Base-by-base conservation (phyloP, 2,329 filamentous ascomycete species). In the Hyphodiscus sp. region DNA sequence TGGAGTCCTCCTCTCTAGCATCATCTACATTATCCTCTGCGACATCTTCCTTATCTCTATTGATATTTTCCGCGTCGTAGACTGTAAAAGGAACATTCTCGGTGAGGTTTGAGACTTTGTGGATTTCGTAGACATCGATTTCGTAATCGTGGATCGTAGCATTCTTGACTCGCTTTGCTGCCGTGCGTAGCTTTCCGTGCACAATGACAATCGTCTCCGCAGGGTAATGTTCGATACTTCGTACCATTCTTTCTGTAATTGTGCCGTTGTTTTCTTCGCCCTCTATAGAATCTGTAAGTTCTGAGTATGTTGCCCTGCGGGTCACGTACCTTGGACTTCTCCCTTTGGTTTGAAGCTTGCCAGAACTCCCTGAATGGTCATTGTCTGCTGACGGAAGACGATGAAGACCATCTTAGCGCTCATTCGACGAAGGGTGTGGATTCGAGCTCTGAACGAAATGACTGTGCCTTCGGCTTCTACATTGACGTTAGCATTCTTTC, bases 391-490 rank as follows among this genome's bases (percentile, higher is more conserved):
- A 52, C 91, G 85, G 66, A 96, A 86, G 54, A 95, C 80, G 44
- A 96, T 74, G 70, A 96, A 96, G 63, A 90, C 88, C 33, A 96
- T 76, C 61, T 87, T 86, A 62, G 88, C 80, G 67, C 89, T 92
- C 73, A 96, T 80, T 62, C 86, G 86, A 46, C 91, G 83, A 54
- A 94, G 78, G 53, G 91, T 89, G 69, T 92, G 87, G 19, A 94
- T 75, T 33, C 89, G 79, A 38, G 85, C 86, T 42, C 82, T 81
- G 71, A 91, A 90, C 16, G 55, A 61, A 41, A 68, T 62, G 2
- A 61, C 52, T 41, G 61, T 51, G 26, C 63, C 65, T 16, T 65
- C 62, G 46, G 57, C 48, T 54, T 60, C 65, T 67, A 47, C 11
- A 30, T 38, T 23, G 43, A 50, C 2, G 19, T 54, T 41, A 56